Evolutionary conservation across 208 protist species (phyloP).

Genomic region (Trypanosoma brucei): DNA sequence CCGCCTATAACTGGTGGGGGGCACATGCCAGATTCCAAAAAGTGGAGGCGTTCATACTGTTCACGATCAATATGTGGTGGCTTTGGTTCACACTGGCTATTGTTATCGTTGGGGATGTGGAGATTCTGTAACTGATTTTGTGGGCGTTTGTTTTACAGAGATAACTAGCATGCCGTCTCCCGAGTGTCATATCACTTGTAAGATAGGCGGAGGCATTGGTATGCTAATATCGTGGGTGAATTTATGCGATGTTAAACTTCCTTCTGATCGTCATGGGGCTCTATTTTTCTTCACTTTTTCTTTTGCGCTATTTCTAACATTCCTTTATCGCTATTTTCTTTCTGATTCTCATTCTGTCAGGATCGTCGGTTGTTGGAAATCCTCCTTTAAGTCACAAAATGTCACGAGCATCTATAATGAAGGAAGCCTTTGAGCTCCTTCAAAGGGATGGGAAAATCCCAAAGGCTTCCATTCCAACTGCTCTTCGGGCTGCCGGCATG

Average conservation of each 20-base stretch:
- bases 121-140: constrained; percentile 42
- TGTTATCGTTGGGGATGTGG: constrained; percentile 75
- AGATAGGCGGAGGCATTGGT: too few species aligned
- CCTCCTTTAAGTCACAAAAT: constrained; percentile 16
- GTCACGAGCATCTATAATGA: constrained; percentile 70
- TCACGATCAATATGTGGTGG: constrained; percentile 76
- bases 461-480: constrained; percentile 78
- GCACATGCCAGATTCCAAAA: constrained; percentile 58
- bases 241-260: too few species aligned
- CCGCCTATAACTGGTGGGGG: constrained; percentile 75
- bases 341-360: neutral
- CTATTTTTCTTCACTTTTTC: too few species aligned
- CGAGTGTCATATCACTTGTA: too few species aligned
- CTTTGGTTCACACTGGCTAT: constrained; percentile 78
- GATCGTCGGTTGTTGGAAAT: too few species aligned
- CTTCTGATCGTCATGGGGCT: too few species aligned
- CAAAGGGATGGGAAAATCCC: constrained; percentile 89
- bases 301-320: too few species aligned
- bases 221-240: too few species aligned
- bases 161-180: too few species aligned
- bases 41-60: constrained; percentile 51
- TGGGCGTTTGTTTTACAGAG: too few species aligned
- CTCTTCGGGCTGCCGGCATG: constrained; percentile 79
- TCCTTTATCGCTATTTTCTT: neutral
- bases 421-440: constrained; percentile 87